These are phyloP conservation scores for Ambrosia hybrid DNA, from an alignment of 140 eudicot genomes.

Conservation along the genomic window DNA sequence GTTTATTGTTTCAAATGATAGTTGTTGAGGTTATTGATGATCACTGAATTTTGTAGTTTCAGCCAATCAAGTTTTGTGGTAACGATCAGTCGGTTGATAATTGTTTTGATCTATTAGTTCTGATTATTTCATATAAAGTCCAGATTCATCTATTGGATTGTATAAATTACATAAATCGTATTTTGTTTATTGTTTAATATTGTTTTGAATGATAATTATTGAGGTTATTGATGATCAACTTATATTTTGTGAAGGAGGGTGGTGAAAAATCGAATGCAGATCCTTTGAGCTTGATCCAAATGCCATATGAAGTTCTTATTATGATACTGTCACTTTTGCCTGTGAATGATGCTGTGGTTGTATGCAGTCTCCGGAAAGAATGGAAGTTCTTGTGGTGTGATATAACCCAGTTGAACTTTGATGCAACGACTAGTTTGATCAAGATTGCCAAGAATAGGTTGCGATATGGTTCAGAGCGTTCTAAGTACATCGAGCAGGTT, in stretches of 20 bases:
- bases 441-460: neutral
- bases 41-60: too few relatives aligned
- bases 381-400: constrained; percentile 42
- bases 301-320: constrained; percentile 43
- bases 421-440: constrained; percentile 8
- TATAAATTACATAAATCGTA: too few relatives aligned
- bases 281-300: constrained; percentile 17
- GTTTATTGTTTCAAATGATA: neutral
- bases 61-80: too few relatives aligned
- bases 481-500: constrained; percentile 37
- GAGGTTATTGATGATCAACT: neutral
- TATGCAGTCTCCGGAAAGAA: constrained; percentile 31
- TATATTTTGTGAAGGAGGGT: neutral
- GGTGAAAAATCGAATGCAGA: neutral
- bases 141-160: too few relatives aligned
- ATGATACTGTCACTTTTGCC: constrained; percentile 32
- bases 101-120: too few relatives aligned
- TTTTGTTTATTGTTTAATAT: neutral
- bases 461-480: constrained; percentile 7
- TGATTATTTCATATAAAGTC: too few relatives aligned
- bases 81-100: too few relatives aligned
- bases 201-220: neutral
- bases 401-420: constrained; percentile 34
- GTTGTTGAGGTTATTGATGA: neutral
- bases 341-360: constrained; percentile 30